Evolutionary conservation across 805 yeast genomes (phyloP).

Genomic region (Candida palmyrensis): DNA sequence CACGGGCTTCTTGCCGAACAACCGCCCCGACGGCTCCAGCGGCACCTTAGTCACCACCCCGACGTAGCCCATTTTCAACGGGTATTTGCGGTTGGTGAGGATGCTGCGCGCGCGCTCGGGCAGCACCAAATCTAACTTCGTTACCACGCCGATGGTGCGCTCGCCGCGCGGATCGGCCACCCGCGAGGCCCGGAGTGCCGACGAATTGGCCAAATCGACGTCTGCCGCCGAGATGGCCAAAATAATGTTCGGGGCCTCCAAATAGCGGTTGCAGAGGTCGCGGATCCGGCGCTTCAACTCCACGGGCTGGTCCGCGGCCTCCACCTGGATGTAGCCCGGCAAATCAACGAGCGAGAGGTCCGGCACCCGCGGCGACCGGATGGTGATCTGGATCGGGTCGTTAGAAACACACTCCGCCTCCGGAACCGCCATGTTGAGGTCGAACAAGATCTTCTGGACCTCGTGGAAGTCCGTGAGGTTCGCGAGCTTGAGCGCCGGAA

Average conservation of each 20-base stretch:
- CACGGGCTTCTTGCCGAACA: constrained; percentile 43
- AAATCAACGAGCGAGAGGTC: constrained; percentile 91
- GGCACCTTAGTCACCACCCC: constrained; percentile 94
- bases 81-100: constrained; percentile 76
- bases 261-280: constrained; percentile 75
- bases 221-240: constrained; percentile 97
- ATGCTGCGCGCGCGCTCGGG: constrained; percentile 66
- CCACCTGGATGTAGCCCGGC: constrained; percentile 96
- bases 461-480: constrained; percentile 83
- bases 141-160: constrained; percentile 93
- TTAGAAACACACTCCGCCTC: constrained; percentile 78
- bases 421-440: constrained; percentile 90
- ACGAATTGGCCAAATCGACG: constrained; percentile 93
- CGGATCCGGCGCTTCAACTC: constrained; percentile 76
- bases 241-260: constrained; percentile 89
- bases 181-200: constrained; percentile 89
- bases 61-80: constrained; percentile 93
- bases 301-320: constrained; percentile 92
- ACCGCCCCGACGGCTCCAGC: constrained; percentile 24
- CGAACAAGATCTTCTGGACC: constrained; percentile 82
- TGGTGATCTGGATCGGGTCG: constrained; percentile 90
- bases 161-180: constrained; percentile 90
- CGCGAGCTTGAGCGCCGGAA: constrained; percentile 81
- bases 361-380: constrained; percentile 82
- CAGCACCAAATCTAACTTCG: constrained; percentile 86